phyloP scores from a whole-genome alignment of 2,329 filamentous ascomycete species.

The Calonectria hongkongensis region DNA sequence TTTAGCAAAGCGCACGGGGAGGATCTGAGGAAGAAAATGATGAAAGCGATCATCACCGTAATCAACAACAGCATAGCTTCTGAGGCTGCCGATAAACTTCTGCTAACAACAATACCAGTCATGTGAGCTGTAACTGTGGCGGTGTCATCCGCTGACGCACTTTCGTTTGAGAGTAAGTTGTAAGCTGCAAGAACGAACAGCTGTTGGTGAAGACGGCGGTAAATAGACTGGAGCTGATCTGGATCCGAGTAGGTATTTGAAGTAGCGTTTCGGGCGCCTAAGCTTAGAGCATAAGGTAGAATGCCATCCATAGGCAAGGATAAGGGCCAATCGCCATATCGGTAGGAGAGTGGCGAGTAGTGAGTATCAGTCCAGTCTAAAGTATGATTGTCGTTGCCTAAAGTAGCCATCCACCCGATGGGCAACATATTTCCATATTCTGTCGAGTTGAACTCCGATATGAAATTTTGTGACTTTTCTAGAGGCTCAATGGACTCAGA shows the following conservation, averaged over 20 bases:
- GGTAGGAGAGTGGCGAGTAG: no score
- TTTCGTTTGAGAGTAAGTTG: not conserved
- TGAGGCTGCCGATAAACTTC: constrained; percentile 2
- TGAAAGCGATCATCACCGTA: not conserved
- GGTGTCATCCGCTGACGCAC: not conserved
- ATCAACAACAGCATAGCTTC: not conserved
- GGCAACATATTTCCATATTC: no score
- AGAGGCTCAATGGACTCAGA: not conserved
- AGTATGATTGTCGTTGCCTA: no score
- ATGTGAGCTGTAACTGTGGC: not conserved
- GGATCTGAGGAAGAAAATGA: not conserved
- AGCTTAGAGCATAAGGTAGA: no score
- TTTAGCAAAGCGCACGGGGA: not conserved
- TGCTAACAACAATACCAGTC: constrained; percentile 17
- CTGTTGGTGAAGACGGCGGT: not conserved
- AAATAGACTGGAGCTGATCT: not conserved
- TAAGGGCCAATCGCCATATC: no score
- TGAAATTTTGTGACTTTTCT: not conserved
- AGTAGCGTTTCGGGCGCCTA: not conserved
- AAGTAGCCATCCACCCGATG: no score
- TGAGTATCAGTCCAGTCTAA: no score
- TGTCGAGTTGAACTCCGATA: not conserved
- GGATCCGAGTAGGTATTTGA: not conserved
- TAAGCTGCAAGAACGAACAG: not conserved
- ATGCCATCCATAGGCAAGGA: no score